Percentiles rank a stretch among this genome's conserved stretches.
Evolutionary conservation across 495 filamentous ascomycete genomes (phyloP).

Genomic region (Stereocaulon alpinum): DNA sequence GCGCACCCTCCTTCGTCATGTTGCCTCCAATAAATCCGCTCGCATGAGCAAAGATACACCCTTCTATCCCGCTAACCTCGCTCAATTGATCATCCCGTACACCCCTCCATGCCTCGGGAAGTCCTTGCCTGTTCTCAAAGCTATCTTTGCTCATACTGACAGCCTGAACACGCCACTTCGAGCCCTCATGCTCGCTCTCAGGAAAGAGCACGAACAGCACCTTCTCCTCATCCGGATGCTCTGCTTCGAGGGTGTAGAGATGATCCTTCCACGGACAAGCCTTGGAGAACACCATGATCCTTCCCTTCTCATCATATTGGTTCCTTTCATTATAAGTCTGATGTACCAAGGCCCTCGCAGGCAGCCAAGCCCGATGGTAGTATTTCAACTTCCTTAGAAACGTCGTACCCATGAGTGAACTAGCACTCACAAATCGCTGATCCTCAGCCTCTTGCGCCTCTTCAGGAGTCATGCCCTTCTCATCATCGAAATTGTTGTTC

Average conservation of each 20-base stretch:
- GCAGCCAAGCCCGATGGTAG: constrained; percentile 68
- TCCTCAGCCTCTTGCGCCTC: constrained; percentile 62
- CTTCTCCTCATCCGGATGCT: constrained; percentile 40
- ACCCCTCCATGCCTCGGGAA: constrained; percentile 87
- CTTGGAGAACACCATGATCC: constrained; percentile 67
- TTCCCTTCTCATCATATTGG: constrained; percentile 59
- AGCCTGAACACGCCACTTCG: constrained; percentile 88
- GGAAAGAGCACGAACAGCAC: constrained; percentile 90
- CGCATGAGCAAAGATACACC: constrained; percentile 87
- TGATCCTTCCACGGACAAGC: constrained; percentile 93
- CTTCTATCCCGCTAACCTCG: constrained; percentile 58
- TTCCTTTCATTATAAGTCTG: constrained; percentile 55
- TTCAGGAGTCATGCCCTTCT: constrained; percentile 4
- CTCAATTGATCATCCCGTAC: constrained; percentile 76
- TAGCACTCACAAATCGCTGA: constrained; percentile 62
- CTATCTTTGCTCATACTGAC: constrained; percentile 71
- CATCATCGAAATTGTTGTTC: constrained; percentile 49
- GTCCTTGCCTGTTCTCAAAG: constrained; percentile 78
- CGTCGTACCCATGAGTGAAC: constrained; percentile 70
- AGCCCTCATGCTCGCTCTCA: constrained; percentile 55
- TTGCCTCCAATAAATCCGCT: constrained; percentile 95
- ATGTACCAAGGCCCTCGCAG: constrained; percentile 68
- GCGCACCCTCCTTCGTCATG: constrained; percentile 77
- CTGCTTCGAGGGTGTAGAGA: constrained; percentile 74
- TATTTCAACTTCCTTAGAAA: constrained; percentile 70